A percentile compares a stretch with the other conserved stretches of the same genome.
phyloP scores from a whole-genome alignment of 2,329 filamentous ascomycete genomes.

The Dothideomycetidae sp. region DNA sequence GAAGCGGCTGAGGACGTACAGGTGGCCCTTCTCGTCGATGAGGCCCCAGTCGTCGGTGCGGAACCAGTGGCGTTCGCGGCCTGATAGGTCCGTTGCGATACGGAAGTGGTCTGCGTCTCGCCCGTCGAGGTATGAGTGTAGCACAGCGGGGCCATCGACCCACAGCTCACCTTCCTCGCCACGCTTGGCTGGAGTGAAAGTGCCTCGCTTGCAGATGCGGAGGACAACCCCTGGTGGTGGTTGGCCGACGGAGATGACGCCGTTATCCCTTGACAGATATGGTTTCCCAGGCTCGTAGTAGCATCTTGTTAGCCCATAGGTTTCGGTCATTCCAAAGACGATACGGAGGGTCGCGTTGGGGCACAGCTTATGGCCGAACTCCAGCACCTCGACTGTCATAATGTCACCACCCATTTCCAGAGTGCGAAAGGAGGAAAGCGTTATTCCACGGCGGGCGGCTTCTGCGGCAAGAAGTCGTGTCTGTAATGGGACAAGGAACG shows the following conservation, averaged over 20 bases:
- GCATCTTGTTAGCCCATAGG: neutral
- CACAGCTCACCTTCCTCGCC: neutral
- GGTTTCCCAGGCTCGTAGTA: neutral
- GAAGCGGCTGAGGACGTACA: conserved; percentile 24
- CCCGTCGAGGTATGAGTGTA: neutral
- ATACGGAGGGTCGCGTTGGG: neutral
- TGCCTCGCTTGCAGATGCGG: neutral
- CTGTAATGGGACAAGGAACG: neutral
- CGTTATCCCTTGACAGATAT: neutral
- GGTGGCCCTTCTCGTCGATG: conserved; percentile 31
- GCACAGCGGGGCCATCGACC: neutral
- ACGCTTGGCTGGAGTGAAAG: neutral
- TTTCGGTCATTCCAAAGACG: neutral
- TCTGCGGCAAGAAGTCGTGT: neutral
- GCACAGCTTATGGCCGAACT: neutral
- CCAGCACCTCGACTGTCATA: neutral
- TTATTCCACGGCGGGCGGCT: neutral
- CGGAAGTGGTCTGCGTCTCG: neutral
- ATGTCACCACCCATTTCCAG: neutral
- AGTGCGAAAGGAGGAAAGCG: neutral
- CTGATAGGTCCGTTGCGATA: neutral
- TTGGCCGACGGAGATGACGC: neutral
- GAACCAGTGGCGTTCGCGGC: conserved; percentile 40
- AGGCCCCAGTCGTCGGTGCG: conserved; percentile 48
- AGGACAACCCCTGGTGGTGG: neutral